Percentiles rank a stretch among this genome's conserved stretches.
These are phyloP conservation scores for Didymella glomerata DNA, from an alignment of 2,329 filamentous ascomycete species.

Conservation along the genomic window DNA sequence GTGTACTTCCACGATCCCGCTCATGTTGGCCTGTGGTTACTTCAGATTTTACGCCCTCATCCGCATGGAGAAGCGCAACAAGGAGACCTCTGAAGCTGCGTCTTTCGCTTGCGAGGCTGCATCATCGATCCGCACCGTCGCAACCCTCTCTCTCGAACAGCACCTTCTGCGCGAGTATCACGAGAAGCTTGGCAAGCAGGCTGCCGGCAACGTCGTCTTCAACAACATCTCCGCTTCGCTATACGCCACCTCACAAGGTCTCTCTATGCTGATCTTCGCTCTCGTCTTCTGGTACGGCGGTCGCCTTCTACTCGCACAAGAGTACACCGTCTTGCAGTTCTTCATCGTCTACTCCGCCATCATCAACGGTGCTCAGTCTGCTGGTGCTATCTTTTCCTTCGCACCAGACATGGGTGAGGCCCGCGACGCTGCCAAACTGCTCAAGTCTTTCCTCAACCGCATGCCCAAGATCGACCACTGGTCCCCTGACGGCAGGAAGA, in stretches of 20 bases:
- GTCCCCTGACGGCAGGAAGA: slow-evolving; percentile 52
- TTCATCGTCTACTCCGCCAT: slow-evolving; percentile 89
- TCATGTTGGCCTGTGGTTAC: slow-evolving; percentile 83
- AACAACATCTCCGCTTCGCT: slow-evolving; percentile 78
- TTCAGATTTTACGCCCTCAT: slow-evolving; percentile 88
- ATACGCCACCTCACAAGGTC: slow-evolving; percentile 84
- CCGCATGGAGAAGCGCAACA: slow-evolving; percentile 77
- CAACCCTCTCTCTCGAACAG: slow-evolving; percentile 83
- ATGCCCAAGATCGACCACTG: slow-evolving; percentile 72
- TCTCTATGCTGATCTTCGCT: slow-evolving; percentile 61
- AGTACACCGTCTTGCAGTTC: slow-evolving; percentile 82
- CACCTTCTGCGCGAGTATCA: slow-evolving; percentile 82
- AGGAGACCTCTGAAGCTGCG: slow-evolving; percentile 82
- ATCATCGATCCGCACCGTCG: slow-evolving; percentile 93
- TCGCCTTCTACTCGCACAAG: slow-evolving; percentile 44
- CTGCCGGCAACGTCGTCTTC: slow-evolving; percentile 73
- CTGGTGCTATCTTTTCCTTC: slow-evolving; percentile 91
- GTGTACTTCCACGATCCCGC: slow-evolving; percentile 78
- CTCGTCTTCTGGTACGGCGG: slow-evolving; percentile 53
- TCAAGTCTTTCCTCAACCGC: slow-evolving; percentile 85
- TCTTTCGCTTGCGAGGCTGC: slow-evolving; percentile 94
- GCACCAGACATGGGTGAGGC: slow-evolving; percentile 98
- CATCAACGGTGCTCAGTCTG: slow-evolving; percentile 91
- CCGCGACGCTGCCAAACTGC: slow-evolving; percentile 78
- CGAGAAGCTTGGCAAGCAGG: slow-evolving; percentile 72